A percentile compares a stretch with the other conserved stretches of the same genome.
phyloP scores from a whole-genome alignment of 495 filamentous ascomycete species.

The Lindgomyces ingoldianus region DNA sequence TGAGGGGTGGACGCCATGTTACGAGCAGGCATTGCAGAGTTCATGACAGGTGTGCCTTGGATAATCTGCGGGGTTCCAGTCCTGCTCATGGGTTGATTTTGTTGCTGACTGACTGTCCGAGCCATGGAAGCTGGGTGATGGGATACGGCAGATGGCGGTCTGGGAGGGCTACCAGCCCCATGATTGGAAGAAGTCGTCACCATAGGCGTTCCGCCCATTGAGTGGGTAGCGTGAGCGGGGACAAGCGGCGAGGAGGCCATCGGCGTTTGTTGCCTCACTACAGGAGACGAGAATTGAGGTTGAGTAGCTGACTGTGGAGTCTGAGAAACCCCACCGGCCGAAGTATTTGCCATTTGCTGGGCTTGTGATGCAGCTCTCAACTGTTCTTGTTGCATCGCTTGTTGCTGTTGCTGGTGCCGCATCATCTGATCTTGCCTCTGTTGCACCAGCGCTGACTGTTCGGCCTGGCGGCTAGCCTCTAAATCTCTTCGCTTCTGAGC shows the following conservation, averaged over 20 bases:
- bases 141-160: slow-evolving; percentile 76
- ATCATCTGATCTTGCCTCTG: slow-evolving; percentile 44
- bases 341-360: slow-evolving; percentile 49
- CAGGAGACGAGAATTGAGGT: slow-evolving; percentile 72
- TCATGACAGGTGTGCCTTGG: slow-evolving; percentile 75
- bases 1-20: slow-evolving; percentile 51
- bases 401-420: slow-evolving; percentile 43
- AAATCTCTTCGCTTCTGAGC: slow-evolving; percentile 30
- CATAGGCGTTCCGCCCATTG: slow-evolving; percentile 69
- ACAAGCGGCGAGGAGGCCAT: slow-evolving; percentile 75
- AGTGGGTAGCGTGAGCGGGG: slow-evolving; percentile 49
- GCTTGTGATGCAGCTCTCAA: slow-evolving; percentile 19
- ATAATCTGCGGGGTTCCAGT: slow-evolving; percentile 81
- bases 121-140: slow-evolving; percentile 70
- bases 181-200: slow-evolving; percentile 74
- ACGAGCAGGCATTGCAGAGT: slow-evolving; percentile 50
- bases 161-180: slow-evolving; percentile 69
- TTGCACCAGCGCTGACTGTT: slow-evolving; percentile 25
- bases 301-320: slow-evolving; percentile 52
- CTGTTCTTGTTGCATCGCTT: slow-evolving; percentile 41
- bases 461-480: slow-evolving; percentile 20
- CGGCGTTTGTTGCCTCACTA: slow-evolving; percentile 77
- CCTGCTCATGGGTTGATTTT: slow-evolving; percentile 61
- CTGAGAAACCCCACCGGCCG: slow-evolving; percentile 22
- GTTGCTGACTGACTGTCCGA: slow-evolving; percentile 71